Evolutionary conservation across 2,329 filamentous ascomycete species (phyloP), one percentile per base, ranked within the genome.

Genomic region (Aspergillus thermomutatus): DNA sequence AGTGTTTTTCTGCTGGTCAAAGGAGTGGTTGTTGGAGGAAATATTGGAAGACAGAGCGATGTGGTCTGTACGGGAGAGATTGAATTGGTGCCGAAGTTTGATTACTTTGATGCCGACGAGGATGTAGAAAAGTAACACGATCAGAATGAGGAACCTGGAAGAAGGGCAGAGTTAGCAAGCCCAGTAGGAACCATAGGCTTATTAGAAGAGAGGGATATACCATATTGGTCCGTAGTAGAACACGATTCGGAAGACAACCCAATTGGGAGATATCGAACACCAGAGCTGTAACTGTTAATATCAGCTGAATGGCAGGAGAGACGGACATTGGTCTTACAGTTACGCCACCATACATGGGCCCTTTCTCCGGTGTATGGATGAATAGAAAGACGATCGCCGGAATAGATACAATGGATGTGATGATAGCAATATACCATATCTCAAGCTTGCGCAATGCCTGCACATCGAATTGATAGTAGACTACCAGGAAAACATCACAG

Each of bases 201-300:
- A 14, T 7, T 23, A 10, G 14, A 3, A 3, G n/a, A 17, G 7
- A 19, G 17, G 17, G 14, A 54, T 65, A 1, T 60, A 74, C 72
- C 72, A 74, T 31, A 74, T 72, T 1, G 72, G 72, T 2, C 60
- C 68, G 40, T 75, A 75, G 58, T 75, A 75, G 45, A 72, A 64
- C 1, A 74, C 55, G 17, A 75, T 67, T 5, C 72, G 68, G 54
- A 69, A 68, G 6, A 73, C 41, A 23, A 75, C 66, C 73, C 73
- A 75, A 2, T 67, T 61, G 0, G 69, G 72, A 37, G 71, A 66
- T 46, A 75, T 69, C n/a, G 73, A 72, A 52, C 73, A 75, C 73
- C 73, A 75, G 6, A 75, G 58, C 72, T 76, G 37, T 7, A 0
- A 17, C n/a, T 7, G 37, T 49, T 11, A 25, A 10, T 11, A 26